Conservation (phyloP, 2,329 filamentous ascomycete genomes). For the Diaporthe humulicola region DNA sequence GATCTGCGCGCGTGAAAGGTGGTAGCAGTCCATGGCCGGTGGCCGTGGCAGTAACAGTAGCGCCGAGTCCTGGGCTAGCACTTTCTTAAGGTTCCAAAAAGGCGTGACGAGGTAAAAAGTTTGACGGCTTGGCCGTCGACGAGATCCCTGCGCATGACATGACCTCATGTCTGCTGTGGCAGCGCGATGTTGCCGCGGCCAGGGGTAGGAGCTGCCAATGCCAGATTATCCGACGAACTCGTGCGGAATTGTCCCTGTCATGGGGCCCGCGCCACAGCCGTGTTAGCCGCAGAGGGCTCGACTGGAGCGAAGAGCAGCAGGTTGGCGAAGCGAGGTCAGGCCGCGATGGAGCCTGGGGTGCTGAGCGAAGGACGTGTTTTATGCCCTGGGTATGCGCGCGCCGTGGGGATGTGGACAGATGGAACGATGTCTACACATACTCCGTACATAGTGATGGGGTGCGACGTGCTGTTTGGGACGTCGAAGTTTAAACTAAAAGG, state of each 20-base stretch:
- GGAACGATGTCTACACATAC: too few species aligned
- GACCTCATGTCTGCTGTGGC: conserved; percentile 15
- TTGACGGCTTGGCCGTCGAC: conserved; percentile 21
- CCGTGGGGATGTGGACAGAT: conserved; percentile 4
- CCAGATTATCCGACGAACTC: conserved; percentile 12
- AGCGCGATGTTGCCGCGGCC: conserved; percentile 17
- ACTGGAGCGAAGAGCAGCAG: not conserved
- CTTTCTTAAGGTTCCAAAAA: conserved; percentile 15
- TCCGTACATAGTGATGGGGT: too few species aligned
- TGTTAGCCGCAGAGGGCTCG: not conserved
- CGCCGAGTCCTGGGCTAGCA: not conserved
- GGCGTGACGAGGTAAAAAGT: conserved; percentile 12
- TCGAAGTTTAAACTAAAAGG: conserved; percentile 10
- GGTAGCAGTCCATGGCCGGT: not conserved
- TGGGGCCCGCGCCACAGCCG: not conserved
- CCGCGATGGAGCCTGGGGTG: not conserved
- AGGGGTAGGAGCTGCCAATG: not conserved
- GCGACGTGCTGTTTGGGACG: conserved; percentile 7
- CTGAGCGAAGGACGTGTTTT: conserved; percentile 7
- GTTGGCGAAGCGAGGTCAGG: not conserved
- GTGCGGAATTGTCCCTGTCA: not conserved
- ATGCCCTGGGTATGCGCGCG: conserved; percentile 22
- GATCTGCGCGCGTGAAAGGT: not conserved
- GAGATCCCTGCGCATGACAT: conserved; percentile 29
- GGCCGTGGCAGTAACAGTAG: not conserved